Conservation (phyloP, 208 protist genomes). For the Spongospora subterranea region DNA sequence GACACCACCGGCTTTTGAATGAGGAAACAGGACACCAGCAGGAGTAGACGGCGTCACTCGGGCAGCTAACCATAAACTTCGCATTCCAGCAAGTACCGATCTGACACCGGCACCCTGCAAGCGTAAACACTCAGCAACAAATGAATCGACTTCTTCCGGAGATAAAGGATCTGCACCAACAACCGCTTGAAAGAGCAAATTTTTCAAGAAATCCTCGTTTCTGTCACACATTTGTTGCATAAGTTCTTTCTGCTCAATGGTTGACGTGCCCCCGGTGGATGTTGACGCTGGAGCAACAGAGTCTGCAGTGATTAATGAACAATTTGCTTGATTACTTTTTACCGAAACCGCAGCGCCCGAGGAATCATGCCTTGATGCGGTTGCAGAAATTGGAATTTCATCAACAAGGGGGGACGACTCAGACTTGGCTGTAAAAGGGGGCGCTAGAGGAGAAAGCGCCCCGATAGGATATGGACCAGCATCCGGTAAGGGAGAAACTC, state of each 20-base stretch:
- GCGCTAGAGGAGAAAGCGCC: too few relatives aligned
- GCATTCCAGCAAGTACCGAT: not conserved
- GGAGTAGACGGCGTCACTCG: not conserved
- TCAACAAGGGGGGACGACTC: too few relatives aligned
- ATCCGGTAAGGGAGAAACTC: too few relatives aligned
- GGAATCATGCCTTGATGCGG: too few relatives aligned
- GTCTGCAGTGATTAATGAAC: too few relatives aligned
- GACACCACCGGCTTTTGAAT: not conserved
- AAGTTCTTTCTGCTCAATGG: not conserved
- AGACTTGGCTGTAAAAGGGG: too few relatives aligned
- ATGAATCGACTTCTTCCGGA: not conserved
- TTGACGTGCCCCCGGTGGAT: not conserved
- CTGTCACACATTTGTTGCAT: not conserved
- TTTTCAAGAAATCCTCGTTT: conserved; percentile 25
- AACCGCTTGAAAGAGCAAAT: conserved; percentile 10
- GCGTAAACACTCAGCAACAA: conserved; percentile 39
- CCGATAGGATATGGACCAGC: too few relatives aligned
- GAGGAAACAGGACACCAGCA: not conserved
- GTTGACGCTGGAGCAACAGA: too few relatives aligned
- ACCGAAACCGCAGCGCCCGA: too few relatives aligned
- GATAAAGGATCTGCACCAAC: not conserved
- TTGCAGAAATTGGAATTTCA: too few relatives aligned
- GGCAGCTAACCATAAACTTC: not conserved
- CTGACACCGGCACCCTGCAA: not conserved
- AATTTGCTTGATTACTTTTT: too few relatives aligned